These are phyloP conservation scores for Articulospora tetracladia DNA, from an alignment of 495 filamentous ascomycete species.

Conservation along the genomic window DNA sequence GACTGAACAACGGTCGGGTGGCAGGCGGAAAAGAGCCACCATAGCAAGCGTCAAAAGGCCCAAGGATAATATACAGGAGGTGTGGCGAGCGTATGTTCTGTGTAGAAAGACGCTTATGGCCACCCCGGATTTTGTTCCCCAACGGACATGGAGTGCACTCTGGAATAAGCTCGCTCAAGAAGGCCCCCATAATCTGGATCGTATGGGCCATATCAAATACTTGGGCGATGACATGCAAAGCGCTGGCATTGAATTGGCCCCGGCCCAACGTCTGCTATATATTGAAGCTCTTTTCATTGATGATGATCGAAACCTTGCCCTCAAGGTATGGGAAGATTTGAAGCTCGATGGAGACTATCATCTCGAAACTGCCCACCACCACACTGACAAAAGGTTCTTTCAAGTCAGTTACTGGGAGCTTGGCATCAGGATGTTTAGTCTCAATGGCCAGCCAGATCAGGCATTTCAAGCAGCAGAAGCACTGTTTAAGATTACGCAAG, in stretches of 20 bases:
- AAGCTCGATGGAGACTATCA: neutral
- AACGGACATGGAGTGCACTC: constrained; percentile 48
- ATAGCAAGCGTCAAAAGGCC: neutral
- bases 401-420: constrained; percentile 53
- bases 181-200: constrained; percentile 41
- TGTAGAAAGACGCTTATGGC: constrained; percentile 43
- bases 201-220: constrained; percentile 54
- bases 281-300: constrained; percentile 61
- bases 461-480: constrained; percentile 60
- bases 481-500: constrained; percentile 47
- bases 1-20: neutral
- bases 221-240: constrained; percentile 60
- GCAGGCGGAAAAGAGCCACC: neutral
- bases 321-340: constrained; percentile 57
- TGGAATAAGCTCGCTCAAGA: constrained; percentile 44
- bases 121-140: constrained; percentile 42
- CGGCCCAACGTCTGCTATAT: constrained; percentile 56
- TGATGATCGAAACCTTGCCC: constrained; percentile 54
- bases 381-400: neutral
- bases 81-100: constrained; percentile 33
- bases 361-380: neutral
- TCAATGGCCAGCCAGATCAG: constrained; percentile 54
- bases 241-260: constrained; percentile 45
- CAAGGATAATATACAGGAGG: neutral
- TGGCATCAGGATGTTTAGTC: constrained; percentile 63